A percentile compares a stretch with the other conserved stretches of the same genome.
Conservation (phyloP, 2,329 filamentous ascomycete genomes). For the Aspergillus thermomutatus region DNA sequence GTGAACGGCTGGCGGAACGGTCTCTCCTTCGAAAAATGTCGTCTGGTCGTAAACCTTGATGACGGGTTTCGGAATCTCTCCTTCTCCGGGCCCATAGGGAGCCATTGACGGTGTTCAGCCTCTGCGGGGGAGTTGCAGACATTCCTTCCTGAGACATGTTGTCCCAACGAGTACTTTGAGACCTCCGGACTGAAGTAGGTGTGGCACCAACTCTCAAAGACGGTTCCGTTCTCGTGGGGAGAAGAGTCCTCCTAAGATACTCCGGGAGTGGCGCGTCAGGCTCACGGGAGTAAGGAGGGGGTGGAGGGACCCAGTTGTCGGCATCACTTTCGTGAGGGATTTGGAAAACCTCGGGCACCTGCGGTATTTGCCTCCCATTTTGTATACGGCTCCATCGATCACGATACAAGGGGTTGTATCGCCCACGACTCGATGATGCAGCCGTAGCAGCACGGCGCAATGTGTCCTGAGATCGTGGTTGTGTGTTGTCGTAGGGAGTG, state of each 20-base stretch:
- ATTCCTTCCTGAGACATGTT: conserved; percentile 17
- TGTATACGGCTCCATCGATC: conserved; percentile 43
- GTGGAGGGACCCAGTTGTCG: conserved; percentile 83
- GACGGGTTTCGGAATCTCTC: conserved; percentile 14
- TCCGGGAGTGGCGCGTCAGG: conserved; percentile 37
- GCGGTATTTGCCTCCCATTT: conserved; percentile 7
- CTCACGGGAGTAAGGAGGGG: conserved; percentile 64
- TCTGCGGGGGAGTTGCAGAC: conserved; percentile 25
- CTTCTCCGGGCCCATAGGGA: conserved; percentile 16
- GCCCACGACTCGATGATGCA: conserved; percentile 68
- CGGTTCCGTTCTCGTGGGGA: conserved; percentile 25
- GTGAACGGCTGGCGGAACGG: conserved; percentile 4
- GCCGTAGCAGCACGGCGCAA: conserved; percentile 69
- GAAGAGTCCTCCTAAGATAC: conserved; percentile 31
- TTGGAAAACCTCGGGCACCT: conserved; percentile 41
- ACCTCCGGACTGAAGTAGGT: conserved; percentile 15
- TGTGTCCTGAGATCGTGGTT: conserved; percentile 66
- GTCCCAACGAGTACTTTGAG: conserved; percentile 26
- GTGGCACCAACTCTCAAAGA: conserved; percentile 8
- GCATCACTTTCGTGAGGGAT: conserved; percentile 83
- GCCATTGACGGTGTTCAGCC: conserved; percentile 25
- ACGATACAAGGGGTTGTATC: conserved; percentile 54
- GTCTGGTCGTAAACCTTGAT: conserved; percentile 10
- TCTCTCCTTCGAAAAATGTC: conserved; percentile 10
- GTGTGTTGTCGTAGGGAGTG: conserved; percentile 69